Base-by-base conservation (phyloP, 805 yeast species). In the Lachancea quebecensis region DNA sequence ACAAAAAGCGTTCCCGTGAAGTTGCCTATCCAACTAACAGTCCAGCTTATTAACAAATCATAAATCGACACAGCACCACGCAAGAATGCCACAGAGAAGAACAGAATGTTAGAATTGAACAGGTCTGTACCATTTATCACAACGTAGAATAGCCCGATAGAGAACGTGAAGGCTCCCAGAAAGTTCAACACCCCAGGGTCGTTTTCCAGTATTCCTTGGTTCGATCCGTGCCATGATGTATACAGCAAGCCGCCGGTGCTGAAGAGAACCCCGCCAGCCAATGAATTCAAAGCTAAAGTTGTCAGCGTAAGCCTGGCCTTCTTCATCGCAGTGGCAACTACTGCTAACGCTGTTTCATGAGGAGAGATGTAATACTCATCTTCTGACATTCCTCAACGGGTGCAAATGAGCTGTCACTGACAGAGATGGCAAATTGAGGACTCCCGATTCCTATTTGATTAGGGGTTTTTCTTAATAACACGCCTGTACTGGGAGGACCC, bases 291-390 rank as follows among this genome's bases (percentile, higher is more conserved):
- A 0, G 78, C 51, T n/a, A 85, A 59, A 1, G 81, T 72, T 47
- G 80, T 82, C 4, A 79, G 52, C 50, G 78, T 72, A 27, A 83
- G 71, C 61, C 95, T 71, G 3, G 90, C 75, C 57, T 85, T 85
- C 62, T 85, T 85, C 93, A 85, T 85, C 2, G 88, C 72, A 0
- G 93, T 85, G 8, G 95, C 95, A 15, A 85, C 91, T 35, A 84
- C 82, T 0, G 95, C 93, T 41, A 85, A 63, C 0, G 93, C 93
- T 2, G 91, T 81, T 55, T 85, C 95, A 64, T 85, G 81, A 6
- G 91, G 85, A 3, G 88, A 78, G 41, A 83, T 72, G 55, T 83
- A 85, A 52, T 71, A 66, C 2, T 75, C 67, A 53, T 78, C 83
- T 55, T 67, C 72, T 10, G 61, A 64, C 68, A 68, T 66, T 15